Percentiles rank a stretch among this genome's conserved stretches.
These are phyloP conservation scores for Pseudopithomyces maydicus DNA, from an alignment of 2,329 filamentous ascomycete genomes.

Conservation along the genomic window DNA sequence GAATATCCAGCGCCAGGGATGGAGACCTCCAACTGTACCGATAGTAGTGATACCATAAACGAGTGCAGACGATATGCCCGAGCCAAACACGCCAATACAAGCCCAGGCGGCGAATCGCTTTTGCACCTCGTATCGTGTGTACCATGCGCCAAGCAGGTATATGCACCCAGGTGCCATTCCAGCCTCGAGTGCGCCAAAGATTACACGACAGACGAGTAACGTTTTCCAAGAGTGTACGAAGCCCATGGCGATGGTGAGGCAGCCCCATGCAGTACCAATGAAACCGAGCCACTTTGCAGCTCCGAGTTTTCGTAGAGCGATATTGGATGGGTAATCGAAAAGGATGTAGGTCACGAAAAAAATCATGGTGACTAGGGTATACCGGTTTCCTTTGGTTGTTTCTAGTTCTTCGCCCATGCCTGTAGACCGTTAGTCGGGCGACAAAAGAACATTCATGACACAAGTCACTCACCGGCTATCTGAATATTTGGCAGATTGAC, in stretches of 20 bases:
- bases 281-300: slow-evolving; percentile 11
- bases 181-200: slow-evolving; percentile 25
- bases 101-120: slow-evolving; percentile 56
- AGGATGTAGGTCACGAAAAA: slow-evolving; percentile 18
- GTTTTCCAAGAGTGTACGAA: slow-evolving; percentile 8
- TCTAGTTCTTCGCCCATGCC: slow-evolving; percentile 14
- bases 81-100: slow-evolving; percentile 56
- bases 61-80: slow-evolving; percentile 59
- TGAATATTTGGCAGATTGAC: slow-evolving; percentile 14
- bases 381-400: slow-evolving; percentile 16
- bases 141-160: slow-evolving; percentile 33
- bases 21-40: not conserved
- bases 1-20: slow-evolving; percentile 12
- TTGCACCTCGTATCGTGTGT: slow-evolving; percentile 58
- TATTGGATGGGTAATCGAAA: slow-evolving; percentile 14
- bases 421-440: not conserved
- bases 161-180: slow-evolving; percentile 16
- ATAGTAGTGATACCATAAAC: slow-evolving; percentile 46
- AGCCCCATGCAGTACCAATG: slow-evolving; percentile 6
- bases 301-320: slow-evolving; percentile 3
- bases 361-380: slow-evolving; percentile 18
- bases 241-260: slow-evolving; percentile 8
- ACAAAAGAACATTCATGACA: not conserved
- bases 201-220: slow-evolving; percentile 15
- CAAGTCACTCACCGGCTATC: not conserved